phyloP scores from a whole-genome alignment of 306 rosid species.

The Mucuna pruriens region DNA sequence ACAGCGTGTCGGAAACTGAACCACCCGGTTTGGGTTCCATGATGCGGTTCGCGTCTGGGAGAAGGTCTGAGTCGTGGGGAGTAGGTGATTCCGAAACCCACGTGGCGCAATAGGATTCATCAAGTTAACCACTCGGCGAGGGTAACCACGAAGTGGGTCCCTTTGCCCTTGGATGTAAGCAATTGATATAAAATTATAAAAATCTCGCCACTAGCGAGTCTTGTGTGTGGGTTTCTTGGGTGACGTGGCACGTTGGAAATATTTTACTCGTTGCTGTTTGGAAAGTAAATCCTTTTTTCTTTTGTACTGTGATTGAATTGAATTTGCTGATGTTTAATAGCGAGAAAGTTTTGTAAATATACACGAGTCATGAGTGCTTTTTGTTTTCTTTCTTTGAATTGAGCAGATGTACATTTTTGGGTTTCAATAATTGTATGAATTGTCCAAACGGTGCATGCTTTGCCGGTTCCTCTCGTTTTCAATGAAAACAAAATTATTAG shows the following conservation, averaged over 20 bases:
- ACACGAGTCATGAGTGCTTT: constrained; percentile 14
- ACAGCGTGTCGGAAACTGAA: constrained; percentile 69
- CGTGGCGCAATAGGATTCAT: constrained; percentile 40
- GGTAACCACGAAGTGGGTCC: constrained; percentile 41
- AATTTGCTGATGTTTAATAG: neutral
- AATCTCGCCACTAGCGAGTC: constrained; percentile 44
- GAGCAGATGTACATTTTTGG: neutral
- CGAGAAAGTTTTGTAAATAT: constrained; percentile 30
- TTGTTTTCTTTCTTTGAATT: no score
- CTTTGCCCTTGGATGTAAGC: neutral
- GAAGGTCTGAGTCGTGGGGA: constrained; percentile 71
- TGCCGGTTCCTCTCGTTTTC: neutral
- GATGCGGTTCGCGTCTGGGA: constrained; percentile 82
- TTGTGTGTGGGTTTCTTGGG: constrained; percentile 22
- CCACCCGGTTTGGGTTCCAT: constrained; percentile 77
- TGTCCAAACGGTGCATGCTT: neutral
- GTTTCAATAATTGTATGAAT: neutral
- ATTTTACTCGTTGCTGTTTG: constrained; percentile 20
- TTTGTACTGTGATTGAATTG: neutral
- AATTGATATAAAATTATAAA: neutral
- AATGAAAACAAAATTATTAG: neutral
- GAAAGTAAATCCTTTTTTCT: constrained; percentile 29
- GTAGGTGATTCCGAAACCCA: constrained; percentile 57
- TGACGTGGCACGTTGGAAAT: constrained; percentile 64
- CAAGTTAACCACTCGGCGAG: constrained; percentile 8